Conservation (phyloP, 192 early-diverging fungal genomes). For the Podila horticola region DNA sequence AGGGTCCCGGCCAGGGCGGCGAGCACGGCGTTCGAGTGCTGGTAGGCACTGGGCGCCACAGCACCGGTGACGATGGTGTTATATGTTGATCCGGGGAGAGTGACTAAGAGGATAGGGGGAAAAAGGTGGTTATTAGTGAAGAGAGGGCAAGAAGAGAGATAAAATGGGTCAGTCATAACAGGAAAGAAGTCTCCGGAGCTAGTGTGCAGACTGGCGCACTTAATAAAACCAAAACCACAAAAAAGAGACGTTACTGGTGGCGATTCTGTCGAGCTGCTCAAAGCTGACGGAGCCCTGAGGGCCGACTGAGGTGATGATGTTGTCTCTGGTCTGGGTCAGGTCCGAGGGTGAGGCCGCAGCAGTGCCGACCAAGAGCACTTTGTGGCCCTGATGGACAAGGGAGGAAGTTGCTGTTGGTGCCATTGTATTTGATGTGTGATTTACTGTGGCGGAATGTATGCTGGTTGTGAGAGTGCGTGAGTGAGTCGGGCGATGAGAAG, state of each 20-base stretch:
- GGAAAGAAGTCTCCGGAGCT: neutral
- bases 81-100: conserved; percentile 63
- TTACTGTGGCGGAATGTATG: neutral
- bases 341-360: conserved; percentile 50
- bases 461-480: neutral
- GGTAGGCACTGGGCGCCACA: conserved; percentile 62
- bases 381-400: conserved; percentile 57
- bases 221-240: neutral
- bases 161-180: neutral
- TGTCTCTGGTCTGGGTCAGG: conserved; percentile 55
- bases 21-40: conserved; percentile 73
- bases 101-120: conserved; percentile 40
- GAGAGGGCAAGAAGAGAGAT: neutral
- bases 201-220: neutral
- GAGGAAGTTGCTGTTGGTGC: conserved; percentile 31
- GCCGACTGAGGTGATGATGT: conserved; percentile 57
- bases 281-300: conserved; percentile 73
- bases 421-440: conserved; percentile 9
- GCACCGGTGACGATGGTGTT: conserved; percentile 71
- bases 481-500: neutral
- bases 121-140: neutral
- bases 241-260: conserved; percentile 52
- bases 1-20: conserved; percentile 71
- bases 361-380: conserved; percentile 58
- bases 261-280: conserved; percentile 87